Conservation (phyloP, 306 rosid genomes). For the Corylus americana region DNA sequence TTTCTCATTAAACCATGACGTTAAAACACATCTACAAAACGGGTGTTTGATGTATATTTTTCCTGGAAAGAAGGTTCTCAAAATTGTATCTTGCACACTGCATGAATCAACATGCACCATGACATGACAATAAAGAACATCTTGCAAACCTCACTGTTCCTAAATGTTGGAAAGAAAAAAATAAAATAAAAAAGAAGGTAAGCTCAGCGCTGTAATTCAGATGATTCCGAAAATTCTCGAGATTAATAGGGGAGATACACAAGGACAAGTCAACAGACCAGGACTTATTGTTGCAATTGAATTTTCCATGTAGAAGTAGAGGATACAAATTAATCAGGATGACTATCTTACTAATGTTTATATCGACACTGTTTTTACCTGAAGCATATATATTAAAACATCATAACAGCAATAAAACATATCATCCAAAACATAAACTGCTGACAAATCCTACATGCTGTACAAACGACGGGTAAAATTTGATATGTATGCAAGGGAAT, state of each 20-base stretch:
- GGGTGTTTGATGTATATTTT: too few species aligned
- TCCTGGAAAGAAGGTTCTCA: too few species aligned
- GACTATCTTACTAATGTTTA: background rate
- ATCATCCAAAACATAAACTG: constrained; percentile 1
- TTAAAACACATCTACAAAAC: too few species aligned
- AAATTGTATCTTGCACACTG: too few species aligned
- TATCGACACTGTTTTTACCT: background rate
- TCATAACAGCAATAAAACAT: constrained; percentile 8
- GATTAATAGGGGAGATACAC: background rate
- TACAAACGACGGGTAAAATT: constrained; percentile 27
- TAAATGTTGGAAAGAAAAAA: background rate
- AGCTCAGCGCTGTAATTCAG: background rate
- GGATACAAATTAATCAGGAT: background rate
- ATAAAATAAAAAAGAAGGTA: background rate
- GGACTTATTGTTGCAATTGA: background rate
- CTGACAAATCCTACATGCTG: constrained; percentile 17
- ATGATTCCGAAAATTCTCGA: background rate
- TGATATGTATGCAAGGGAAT: constrained; percentile 7
- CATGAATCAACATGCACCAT: background rate
- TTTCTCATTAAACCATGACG: too few species aligned
- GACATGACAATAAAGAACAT: background rate
- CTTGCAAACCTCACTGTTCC: background rate
- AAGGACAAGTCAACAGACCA: background rate
- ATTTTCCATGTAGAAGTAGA: background rate
- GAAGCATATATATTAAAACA: background rate